Evolutionary conservation across 2,329 filamentous ascomycete genomes (phyloP).

Genomic region (Alternaria ethzedia): DNA sequence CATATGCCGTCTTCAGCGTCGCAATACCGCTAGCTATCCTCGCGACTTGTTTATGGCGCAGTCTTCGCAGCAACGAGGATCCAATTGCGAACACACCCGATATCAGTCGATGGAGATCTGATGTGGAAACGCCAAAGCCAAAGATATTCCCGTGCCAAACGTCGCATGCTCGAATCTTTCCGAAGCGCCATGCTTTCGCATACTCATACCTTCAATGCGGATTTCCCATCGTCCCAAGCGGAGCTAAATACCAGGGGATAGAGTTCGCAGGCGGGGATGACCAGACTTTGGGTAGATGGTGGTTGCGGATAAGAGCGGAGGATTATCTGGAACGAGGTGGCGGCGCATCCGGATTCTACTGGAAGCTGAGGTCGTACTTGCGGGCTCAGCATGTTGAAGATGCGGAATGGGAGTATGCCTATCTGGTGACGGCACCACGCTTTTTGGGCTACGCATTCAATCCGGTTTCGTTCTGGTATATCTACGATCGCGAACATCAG

Average conservation of each 20-base stretch:
- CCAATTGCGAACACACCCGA: background rate
- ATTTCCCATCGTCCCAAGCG: slow-evolving; percentile 68
- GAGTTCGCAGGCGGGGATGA: slow-evolving; percentile 31
- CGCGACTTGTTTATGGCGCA: slow-evolving; percentile 3
- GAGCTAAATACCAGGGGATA: slow-evolving; percentile 38
- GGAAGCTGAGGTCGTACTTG: slow-evolving; percentile 68
- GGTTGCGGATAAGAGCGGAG: slow-evolving; percentile 66
- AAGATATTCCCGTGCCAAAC: slow-evolving; percentile 70
- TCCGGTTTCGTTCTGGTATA: slow-evolving; percentile 79
- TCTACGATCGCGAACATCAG: slow-evolving; percentile 66
- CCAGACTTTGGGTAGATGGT: slow-evolving; percentile 48
- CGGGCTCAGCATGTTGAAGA: slow-evolving; percentile 64
- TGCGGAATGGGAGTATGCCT: slow-evolving; percentile 68
- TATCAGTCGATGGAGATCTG: slow-evolving; percentile 13
- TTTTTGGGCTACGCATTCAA: slow-evolving; percentile 77
- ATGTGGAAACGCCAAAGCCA: slow-evolving; percentile 27
- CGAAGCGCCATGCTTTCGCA: slow-evolving; percentile 69
- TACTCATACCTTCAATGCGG: slow-evolving; percentile 76
- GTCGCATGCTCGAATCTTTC: slow-evolving; percentile 70
- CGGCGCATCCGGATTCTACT: slow-evolving; percentile 61
- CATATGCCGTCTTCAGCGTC: slow-evolving; percentile 8
- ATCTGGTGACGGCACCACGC: slow-evolving; percentile 72
- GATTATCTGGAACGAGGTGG: slow-evolving; percentile 67
- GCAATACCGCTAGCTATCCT: slow-evolving; percentile 20
- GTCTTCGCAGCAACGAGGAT: background rate